Conservation (phyloP, 306 rosid genomes). For the Quercus agrifolia region DNA sequence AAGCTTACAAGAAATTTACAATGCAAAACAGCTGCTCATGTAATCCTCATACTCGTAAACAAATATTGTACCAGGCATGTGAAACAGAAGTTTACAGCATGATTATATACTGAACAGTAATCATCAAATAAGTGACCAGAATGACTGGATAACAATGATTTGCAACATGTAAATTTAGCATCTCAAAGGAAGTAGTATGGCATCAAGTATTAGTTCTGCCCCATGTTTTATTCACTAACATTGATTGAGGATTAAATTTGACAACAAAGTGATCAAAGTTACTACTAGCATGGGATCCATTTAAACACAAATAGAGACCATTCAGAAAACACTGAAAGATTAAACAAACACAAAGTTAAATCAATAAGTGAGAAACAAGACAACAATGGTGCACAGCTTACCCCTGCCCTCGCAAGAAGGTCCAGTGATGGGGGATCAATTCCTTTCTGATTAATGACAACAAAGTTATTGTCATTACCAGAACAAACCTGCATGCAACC, state of each 20-base stretch:
- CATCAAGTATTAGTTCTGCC: too few species aligned
- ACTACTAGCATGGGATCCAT: background rate
- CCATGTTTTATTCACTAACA: background rate
- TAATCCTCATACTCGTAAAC: too few species aligned
- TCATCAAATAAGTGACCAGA: too few species aligned
- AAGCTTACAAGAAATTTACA: too few species aligned
- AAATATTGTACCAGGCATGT: too few species aligned
- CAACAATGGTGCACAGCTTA: constrained; percentile 31
- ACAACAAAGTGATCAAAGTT: background rate
- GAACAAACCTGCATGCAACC: constrained; percentile 67
- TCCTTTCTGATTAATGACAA: constrained; percentile 91
- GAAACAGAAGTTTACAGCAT: too few species aligned
- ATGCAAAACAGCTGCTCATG: too few species aligned
- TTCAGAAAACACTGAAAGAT: constrained; percentile 1
- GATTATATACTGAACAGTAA: too few species aligned
- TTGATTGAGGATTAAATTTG: background rate
- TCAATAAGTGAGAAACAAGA: background rate
- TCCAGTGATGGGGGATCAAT: constrained; percentile 98
- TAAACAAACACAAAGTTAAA: background rate
- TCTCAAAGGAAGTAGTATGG: too few species aligned
- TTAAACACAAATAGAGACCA: background rate
- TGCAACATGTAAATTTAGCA: too few species aligned
- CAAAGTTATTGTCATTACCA: constrained; percentile 69
- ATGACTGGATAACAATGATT: too few species aligned
- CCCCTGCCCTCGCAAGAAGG: constrained; percentile 94